A percentile compares a stretch with the other conserved stretches of the same genome.
Evolutionary conservation across 352 stramenopile species (phyloP).

Genomic region (Elongisporangium anandrum): DNA sequence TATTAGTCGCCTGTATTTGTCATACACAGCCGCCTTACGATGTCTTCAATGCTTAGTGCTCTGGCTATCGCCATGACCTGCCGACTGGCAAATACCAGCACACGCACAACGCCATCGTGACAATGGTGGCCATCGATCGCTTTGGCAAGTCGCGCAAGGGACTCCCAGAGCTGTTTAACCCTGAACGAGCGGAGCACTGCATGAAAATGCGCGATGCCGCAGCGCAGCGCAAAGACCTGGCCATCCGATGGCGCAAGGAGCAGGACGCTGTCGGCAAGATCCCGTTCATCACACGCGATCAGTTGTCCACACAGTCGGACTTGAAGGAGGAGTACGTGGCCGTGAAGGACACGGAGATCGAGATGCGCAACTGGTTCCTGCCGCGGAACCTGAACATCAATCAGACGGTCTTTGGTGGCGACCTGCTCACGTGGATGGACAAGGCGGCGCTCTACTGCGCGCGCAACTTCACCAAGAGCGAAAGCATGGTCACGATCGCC

Average conservation of each 20-base stretch:
- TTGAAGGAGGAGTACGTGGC: slow-evolving; percentile 13
- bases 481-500: slow-evolving; percentile 46
- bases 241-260: slow-evolving; percentile 13
- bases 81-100: slow-evolving; percentile 20
- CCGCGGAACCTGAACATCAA: slow-evolving; percentile 48
- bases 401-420: slow-evolving; percentile 49
- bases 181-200: slow-evolving; percentile 7
- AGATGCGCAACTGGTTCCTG: slow-evolving; percentile 43
- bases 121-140: slow-evolving; percentile 34
- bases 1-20: neutral
- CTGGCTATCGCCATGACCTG: slow-evolving; percentile 19
- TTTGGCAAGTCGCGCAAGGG: slow-evolving; percentile 16
- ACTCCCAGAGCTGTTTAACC: slow-evolving; percentile 23
- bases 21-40: too few relatives aligned
- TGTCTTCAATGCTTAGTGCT: too few relatives aligned
- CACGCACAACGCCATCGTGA: slow-evolving; percentile 30
- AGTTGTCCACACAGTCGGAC: slow-evolving; percentile 10
- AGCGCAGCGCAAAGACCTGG: slow-evolving; percentile 17
- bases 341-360: slow-evolving; percentile 38
- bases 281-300: slow-evolving; percentile 10
- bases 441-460: slow-evolving; percentile 50
- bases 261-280: slow-evolving; percentile 23
- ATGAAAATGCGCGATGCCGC: slow-evolving; percentile 13
- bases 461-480: slow-evolving; percentile 49
- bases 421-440: slow-evolving; percentile 53